These are phyloP conservation scores for Zopfochytrium polystomum DNA, from an alignment of 371 early-diverging fungal genomes.

Conservation along the genomic window DNA sequence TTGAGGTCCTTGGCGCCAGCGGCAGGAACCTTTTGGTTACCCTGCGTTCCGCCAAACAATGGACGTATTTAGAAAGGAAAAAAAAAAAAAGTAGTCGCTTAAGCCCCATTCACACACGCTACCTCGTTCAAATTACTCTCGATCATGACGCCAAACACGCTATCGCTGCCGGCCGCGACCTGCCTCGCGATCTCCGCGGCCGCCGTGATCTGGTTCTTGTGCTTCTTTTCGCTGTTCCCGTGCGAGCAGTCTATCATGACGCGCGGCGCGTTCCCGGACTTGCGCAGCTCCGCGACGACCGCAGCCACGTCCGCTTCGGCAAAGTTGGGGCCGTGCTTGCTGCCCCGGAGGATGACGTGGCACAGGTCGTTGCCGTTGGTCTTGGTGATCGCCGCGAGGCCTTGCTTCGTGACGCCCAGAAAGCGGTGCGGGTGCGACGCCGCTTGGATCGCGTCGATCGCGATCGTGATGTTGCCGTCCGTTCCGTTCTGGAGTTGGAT, in stretches of 20 bases:
- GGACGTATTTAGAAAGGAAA: background rate
- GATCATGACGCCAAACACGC: constrained; percentile 89
- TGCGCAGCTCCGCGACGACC: constrained; percentile 23
- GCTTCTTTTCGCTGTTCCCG: constrained; percentile 80
- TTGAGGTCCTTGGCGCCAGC: constrained; percentile 45
- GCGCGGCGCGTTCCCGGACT: constrained; percentile 36
- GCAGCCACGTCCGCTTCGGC: constrained; percentile 44
- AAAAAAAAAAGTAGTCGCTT: background rate
- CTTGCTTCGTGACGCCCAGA: constrained; percentile 94
- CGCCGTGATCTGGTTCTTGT: constrained; percentile 81
- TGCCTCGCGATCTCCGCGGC: constrained; percentile 48
- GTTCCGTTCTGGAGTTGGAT: constrained; percentile 54
- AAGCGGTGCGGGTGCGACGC: constrained; percentile 86
- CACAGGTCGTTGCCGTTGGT: constrained; percentile 81
- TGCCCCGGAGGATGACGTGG: constrained; percentile 89
- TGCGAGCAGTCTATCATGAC: constrained; percentile 96
- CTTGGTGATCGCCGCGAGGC: constrained; percentile 85
- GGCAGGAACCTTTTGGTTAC: constrained; percentile 48
- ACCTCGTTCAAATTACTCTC: constrained; percentile 88
- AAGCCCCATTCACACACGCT: background rate
- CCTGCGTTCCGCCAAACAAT: constrained; percentile 9
- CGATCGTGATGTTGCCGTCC: constrained; percentile 81
- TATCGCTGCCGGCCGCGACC: constrained; percentile 53
- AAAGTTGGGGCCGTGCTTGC: constrained; percentile 87
- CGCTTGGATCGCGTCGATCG: constrained; percentile 78